These are phyloP conservation scores for Raddia distichophylla DNA, from an alignment of 176 grass and related monocot species.

Conservation along the genomic window DNA sequence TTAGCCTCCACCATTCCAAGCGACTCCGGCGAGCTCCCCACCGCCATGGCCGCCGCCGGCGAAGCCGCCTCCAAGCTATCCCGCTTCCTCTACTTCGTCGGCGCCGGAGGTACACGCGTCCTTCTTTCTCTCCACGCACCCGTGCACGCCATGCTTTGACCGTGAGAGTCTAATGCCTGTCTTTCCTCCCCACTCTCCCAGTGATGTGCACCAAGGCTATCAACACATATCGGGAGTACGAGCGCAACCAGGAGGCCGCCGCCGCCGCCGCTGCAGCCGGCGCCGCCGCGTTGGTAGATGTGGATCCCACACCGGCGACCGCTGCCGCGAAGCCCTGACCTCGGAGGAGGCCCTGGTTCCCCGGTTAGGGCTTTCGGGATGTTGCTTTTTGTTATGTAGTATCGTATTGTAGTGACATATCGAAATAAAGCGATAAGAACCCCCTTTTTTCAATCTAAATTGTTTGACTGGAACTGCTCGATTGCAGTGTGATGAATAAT, in stretches of 20 bases:
- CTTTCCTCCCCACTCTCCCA: slow-evolving; percentile 28
- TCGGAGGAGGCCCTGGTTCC: neutral
- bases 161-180: neutral
- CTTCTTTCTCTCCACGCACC: neutral
- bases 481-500: slow-evolving; percentile 8
- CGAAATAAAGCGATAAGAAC: slow-evolving; percentile 1
- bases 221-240: slow-evolving; percentile 77
- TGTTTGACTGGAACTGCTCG: neutral
- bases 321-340: slow-evolving; percentile 64
- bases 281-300: slow-evolving; percentile 16
- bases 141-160: neutral
- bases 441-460: slow-evolving; percentile 3
- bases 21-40: slow-evolving; percentile 15
- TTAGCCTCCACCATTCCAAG: neutral
- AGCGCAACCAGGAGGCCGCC: slow-evolving; percentile 63
- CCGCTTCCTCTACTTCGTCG: slow-evolving; percentile 86
- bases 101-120: slow-evolving; percentile 62
- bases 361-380: slow-evolving; percentile 49
- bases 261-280: slow-evolving; percentile 25
- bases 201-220: slow-evolving; percentile 95
- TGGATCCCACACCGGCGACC: slow-evolving; percentile 42
- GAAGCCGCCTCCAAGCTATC: slow-evolving; percentile 79
- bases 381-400: neutral
- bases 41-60: slow-evolving; percentile 46
- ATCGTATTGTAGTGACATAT: neutral